phyloP scores from a whole-genome alignment of 257 asterid genomes.

The Gardenia jasminoides region DNA sequence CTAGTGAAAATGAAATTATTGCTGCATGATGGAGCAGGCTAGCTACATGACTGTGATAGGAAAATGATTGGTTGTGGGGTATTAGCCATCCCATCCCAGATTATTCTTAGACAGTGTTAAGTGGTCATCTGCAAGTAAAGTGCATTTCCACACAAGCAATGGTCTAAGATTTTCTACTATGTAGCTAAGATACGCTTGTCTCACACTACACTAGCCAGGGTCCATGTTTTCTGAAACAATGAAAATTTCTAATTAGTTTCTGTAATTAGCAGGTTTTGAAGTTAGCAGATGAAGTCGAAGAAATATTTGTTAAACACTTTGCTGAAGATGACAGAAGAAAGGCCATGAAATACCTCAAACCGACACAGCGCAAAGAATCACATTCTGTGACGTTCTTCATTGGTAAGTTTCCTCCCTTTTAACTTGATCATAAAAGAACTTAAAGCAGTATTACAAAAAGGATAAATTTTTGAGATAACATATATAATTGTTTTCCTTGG shows the following conservation, averaged over 20 bases:
- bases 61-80: conserved; percentile 46
- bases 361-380: conserved; percentile 72
- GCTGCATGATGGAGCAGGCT: conserved; percentile 10
- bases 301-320: conserved; percentile 65
- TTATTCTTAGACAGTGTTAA: conserved; percentile 42
- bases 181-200: conserved; percentile 48
- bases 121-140: conserved; percentile 34
- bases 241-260: conserved; percentile 11
- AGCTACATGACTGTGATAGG: conserved; percentile 27
- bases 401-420: conserved; percentile 50
- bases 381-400: conserved; percentile 73
- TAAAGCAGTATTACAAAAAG: not conserved
- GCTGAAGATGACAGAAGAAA: conserved; percentile 71
- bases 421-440: not conserved
- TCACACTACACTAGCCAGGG: conserved; percentile 16
- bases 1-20: conserved; percentile 16
- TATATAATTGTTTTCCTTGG: conserved; percentile 16
- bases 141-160: conserved; percentile 27
- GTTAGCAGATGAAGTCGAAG: conserved; percentile 87
- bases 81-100: conserved; percentile 32
- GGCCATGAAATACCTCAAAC: conserved; percentile 91
- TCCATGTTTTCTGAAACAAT: not conserved
- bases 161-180: conserved; percentile 40
- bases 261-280: conserved; percentile 51
- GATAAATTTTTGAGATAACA: conserved; percentile 26